These are phyloP conservation scores for Desmodesmus armatus DNA, from an alignment of 139 green algal species.

Conservation along the genomic window DNA sequence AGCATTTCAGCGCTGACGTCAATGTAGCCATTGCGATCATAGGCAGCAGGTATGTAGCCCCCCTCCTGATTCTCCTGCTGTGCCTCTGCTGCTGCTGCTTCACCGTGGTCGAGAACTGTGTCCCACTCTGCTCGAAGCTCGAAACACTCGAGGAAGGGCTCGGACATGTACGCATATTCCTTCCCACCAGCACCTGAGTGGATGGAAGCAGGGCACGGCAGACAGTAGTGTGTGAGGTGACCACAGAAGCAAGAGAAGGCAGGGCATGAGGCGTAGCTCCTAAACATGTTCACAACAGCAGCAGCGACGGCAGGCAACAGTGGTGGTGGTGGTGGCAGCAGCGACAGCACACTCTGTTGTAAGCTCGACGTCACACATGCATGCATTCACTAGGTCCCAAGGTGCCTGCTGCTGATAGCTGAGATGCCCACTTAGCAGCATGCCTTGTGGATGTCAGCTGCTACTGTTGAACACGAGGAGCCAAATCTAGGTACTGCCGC, in stretches of 20 bases:
- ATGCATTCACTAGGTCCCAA: too few species aligned
- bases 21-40: too few species aligned
- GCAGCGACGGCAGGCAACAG: neutral
- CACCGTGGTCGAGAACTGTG: neutral
- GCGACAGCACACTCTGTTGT: neutral
- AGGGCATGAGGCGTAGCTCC: neutral
- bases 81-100: neutral
- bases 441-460: neutral
- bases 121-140: neutral
- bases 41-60: too few species aligned
- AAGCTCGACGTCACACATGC: too few species aligned
- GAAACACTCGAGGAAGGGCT: conserved; percentile 25
- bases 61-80: neutral
- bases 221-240: neutral
- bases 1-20: too few species aligned
- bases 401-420: too few species aligned
- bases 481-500: neutral
- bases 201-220: neutral
- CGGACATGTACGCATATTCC: neutral
- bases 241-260: neutral
- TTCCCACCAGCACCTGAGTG: conserved; percentile 10
- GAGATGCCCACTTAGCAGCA: too few species aligned
- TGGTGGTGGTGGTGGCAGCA: neutral
- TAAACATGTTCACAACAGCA: neutral
- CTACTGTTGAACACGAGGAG: neutral